Evolutionary conservation across 805 yeast genomes (phyloP).

Genomic region (Isabelozyma gotoi): DNA sequence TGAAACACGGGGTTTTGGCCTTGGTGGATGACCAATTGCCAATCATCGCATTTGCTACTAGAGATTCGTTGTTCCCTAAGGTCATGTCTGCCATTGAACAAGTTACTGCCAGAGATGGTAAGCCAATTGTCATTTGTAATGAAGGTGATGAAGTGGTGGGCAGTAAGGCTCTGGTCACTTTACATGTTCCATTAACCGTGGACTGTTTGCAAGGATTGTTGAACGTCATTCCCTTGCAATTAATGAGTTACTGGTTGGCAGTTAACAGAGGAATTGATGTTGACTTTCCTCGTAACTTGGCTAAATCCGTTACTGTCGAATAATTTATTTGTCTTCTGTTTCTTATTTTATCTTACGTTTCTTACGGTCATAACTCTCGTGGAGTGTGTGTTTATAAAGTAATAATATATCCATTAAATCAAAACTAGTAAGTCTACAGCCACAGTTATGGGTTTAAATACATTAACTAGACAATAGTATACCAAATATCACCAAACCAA

Average conservation of each 20-base stretch:
- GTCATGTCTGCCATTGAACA: conserved; percentile 94
- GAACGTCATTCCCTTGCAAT: conserved; percentile 91
- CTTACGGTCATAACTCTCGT: background rate
- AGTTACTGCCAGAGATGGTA: conserved; percentile 95
- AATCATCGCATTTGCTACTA: conserved; percentile 91
- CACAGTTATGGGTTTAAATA: background rate
- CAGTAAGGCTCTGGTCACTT: conserved; percentile 60
- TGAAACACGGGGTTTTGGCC: conserved; percentile 97
- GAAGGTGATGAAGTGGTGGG: conserved; percentile 68
- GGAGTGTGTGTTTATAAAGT: background rate
- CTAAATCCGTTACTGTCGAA: conserved; percentile 97
- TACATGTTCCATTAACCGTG: conserved; percentile 92
- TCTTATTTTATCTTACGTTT: background rate
- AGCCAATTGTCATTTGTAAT: conserved; percentile 90
- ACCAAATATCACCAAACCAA: background rate
- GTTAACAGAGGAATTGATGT: conserved; percentile 93
- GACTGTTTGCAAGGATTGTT: conserved; percentile 97
- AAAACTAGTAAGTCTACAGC: no score
- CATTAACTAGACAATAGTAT: background rate
- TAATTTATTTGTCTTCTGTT: conserved; percentile 27
- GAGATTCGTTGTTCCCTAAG: conserved; percentile 95
- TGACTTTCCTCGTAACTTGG: conserved; percentile 98
- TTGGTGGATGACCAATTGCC: conserved; percentile 93
- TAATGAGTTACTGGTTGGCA: conserved; percentile 96
- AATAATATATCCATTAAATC: background rate